Conservation (phyloP, 768 basidiomycete species). For the Lepiota brunneoincarnata region DNA sequence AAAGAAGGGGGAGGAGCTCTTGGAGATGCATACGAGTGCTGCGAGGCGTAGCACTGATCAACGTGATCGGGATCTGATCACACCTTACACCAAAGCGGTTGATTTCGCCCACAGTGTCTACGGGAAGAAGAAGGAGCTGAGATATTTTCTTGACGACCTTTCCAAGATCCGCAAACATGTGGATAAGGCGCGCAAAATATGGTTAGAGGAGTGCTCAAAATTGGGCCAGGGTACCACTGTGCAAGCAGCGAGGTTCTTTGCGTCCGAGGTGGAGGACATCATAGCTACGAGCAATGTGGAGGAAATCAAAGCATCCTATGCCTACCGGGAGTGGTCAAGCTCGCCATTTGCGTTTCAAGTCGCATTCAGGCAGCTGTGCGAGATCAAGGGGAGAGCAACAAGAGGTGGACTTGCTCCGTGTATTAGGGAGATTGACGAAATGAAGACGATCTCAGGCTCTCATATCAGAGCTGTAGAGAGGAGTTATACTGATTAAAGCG, state of each 20-base stretch:
- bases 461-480: slow-evolving; percentile 1
- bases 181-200: slow-evolving; percentile 17
- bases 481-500: slow-evolving; percentile 3
- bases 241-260: slow-evolving; percentile 24
- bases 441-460: slow-evolving; percentile 3
- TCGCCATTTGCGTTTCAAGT: background rate
- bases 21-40: slow-evolving; percentile 29
- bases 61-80: slow-evolving; percentile 34
- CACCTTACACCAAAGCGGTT: slow-evolving; percentile 33
- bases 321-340: slow-evolving; percentile 26
- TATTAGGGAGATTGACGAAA: slow-evolving; percentile 10
- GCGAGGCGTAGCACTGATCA: slow-evolving; percentile 7
- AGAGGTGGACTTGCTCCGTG: background rate
- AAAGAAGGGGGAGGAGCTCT: slow-evolving; percentile 28
- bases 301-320: slow-evolving; percentile 57
- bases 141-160: slow-evolving; percentile 33
- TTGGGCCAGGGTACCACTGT: slow-evolving; percentile 24
- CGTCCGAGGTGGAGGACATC: slow-evolving; percentile 23
- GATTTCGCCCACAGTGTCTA: slow-evolving; percentile 12
- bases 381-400: slow-evolving; percentile 2
- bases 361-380: slow-evolving; percentile 7
- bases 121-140: background rate
- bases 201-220: slow-evolving; percentile 9
- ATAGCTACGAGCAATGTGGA: no score
- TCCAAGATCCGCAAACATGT: slow-evolving; percentile 38